Base-by-base conservation (phyloP, 495 filamentous ascomycete species). In the Chaetomium cochliodes region DNA sequence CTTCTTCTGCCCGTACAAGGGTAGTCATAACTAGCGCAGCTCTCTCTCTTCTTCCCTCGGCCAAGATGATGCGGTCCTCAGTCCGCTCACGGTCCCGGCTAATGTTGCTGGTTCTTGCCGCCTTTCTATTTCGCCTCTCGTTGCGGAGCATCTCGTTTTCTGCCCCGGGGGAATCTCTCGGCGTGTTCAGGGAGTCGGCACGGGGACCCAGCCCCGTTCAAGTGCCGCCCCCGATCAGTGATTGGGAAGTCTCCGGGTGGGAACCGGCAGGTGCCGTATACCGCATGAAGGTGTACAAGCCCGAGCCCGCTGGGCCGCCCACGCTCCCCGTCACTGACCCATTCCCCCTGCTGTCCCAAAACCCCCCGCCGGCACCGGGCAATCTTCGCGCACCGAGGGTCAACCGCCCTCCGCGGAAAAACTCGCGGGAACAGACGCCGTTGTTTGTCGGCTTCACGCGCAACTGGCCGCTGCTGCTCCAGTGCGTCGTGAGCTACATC, bases 361-460 rank as follows among this genome's bases (percentile, higher is more conserved):
- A 70, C 47, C 64, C 61, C 13, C 50, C 56, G 20, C 63, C 69
- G 5, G 60, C 13, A 37, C 62, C 16, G 26, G 60, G 55, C 18
- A 57, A 72, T 8, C 60, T 73, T 33, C 59, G 41, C 2, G 58
- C 74, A 0, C 79, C 71, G 30, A 64, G 69, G n/a, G 70, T 77
- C 28, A 76, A 80, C 72, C 60, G 72, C 28, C 77, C 77, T 37
- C 77, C 78, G 18, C 54, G 63, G 9, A 66, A 69, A 1, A 77
- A 80, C 70, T 63, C 61, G n/a, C 49, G 61, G 0, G 76, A 81
- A 67, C 55, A 67, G 11, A 85, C 85, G 6, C 83, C 84, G 12
- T 76, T 87, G 25, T 76, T 87, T 30, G 82, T 87, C 59, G 85
- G 84, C 52, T 87, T 86, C 74, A 87, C 84, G 0, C 69, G 82